Evolutionary conservation across 495 filamentous ascomycete genomes (phyloP).

Genomic region (Aspergillus bridgeri): DNA sequence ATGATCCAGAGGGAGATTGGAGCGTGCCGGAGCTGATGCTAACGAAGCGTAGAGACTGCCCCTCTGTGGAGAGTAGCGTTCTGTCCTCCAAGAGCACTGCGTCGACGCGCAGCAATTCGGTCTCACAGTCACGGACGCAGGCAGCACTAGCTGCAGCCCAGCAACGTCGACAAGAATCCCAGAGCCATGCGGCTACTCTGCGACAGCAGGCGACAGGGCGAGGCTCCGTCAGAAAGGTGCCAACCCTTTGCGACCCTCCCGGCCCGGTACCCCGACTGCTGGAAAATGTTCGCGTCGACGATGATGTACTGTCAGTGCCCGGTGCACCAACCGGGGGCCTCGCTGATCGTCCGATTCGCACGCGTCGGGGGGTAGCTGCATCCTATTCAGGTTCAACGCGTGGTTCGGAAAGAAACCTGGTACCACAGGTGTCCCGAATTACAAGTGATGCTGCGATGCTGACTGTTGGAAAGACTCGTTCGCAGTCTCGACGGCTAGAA

Average conservation of each 20-base stretch:
- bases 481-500: conserved; percentile 43
- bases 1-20: conserved; percentile 40
- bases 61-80: conserved; percentile 29
- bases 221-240: conserved; percentile 28
- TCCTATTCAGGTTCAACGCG: conserved; percentile 36
- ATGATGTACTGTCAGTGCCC: conserved; percentile 12
- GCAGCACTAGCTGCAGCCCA: conserved; percentile 42
- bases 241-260: conserved; percentile 28
- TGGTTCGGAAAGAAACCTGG: conserved; percentile 27
- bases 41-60: conserved; percentile 25
- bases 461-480: conserved; percentile 45
- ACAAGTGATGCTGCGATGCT: conserved; percentile 32
- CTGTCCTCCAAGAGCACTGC: conserved; percentile 32
- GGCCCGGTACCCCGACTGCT: conserved; percentile 14
- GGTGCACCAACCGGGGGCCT: conserved; percentile 31
- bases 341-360: conserved; percentile 43
- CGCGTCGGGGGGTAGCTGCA: conserved; percentile 34
- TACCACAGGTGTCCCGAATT: conserved; percentile 27
- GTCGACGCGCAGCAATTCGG: conserved; percentile 24
- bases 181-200: conserved; percentile 47
- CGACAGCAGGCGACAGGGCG: conserved; percentile 42
- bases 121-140: conserved; percentile 36
- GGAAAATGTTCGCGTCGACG: conserved; percentile 19
- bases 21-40: conserved; percentile 32
- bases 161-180: conserved; percentile 37